These are phyloP conservation scores for Skeletonema potamos DNA, from an alignment of 108 stramenopile genomes.

Conservation along the genomic window DNA sequence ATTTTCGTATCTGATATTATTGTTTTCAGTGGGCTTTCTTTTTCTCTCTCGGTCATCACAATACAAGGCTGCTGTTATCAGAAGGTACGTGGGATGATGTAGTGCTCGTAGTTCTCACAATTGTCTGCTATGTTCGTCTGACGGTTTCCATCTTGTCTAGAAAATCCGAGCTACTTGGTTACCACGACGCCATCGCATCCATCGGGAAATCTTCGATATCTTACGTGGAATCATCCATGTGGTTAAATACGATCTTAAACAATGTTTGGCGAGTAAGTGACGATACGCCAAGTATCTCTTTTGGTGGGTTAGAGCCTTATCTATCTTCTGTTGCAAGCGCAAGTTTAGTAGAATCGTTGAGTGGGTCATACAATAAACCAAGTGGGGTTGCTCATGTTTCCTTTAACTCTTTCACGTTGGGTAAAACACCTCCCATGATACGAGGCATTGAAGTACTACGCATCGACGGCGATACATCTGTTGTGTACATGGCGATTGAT, in stretches of 20 bases:
- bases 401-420: conserved; percentile 38
- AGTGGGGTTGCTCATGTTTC: conserved; percentile 47
- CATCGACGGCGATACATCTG: conserved; percentile 11
- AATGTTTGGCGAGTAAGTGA: conserved; percentile 28
- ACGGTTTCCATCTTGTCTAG: neutral
- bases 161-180: conserved; percentile 32
- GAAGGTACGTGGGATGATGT: conserved; percentile 6
- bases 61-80: conserved; percentile 29
- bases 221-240: conserved; percentile 30
- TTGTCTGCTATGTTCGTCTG: neutral
- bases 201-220: conserved; percentile 14
- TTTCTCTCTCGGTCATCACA: conserved; percentile 36
- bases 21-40: neutral
- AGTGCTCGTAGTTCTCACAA: neutral
- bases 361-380: conserved; percentile 26
- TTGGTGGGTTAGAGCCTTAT: conserved; percentile 37
- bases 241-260: conserved; percentile 33
- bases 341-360: conserved; percentile 9
- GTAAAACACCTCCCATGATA: conserved; percentile 35
- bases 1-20: neutral
- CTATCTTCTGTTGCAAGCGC: conserved; percentile 13
- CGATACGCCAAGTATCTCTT: neutral
- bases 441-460: conserved; percentile 19
- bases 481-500: conserved; percentile 14
- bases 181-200: conserved; percentile 24